Evolutionary conservation across 2,329 filamentous ascomycete species (phyloP), one percentile per base, ranked within the genome.

Genomic region (Akanthomyces lecanii): DNA sequence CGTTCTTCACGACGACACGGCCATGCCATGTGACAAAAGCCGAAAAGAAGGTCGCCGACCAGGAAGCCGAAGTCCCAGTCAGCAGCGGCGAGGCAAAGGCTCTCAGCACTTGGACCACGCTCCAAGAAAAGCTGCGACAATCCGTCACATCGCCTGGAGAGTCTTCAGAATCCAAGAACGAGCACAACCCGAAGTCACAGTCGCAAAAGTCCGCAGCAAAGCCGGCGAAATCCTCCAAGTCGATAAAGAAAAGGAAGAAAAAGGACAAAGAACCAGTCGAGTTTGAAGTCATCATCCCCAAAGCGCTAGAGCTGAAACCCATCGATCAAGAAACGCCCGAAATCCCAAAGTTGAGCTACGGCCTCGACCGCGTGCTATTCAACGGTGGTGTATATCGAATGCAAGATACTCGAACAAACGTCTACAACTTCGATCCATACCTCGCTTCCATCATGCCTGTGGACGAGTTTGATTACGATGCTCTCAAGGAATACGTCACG

Each of bases 361-460:
- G 90, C 7, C 80, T 97, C 38, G 91, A 96, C 65, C 84, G 92
- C 63, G 94, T 96, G n/a, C 79, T 99, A 3, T 99, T 99, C 82
- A 99, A 97, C 70, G 89, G 89, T 2, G 93, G 95, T 25, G 91
- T 97, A 44, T 97, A 97, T 73, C 88, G 91, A 57, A 83, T 99
- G 58, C 93, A 96, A 75, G 95, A 99, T 73, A 87, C 89, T 28
- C 85, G 91, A 63, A 92, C 94, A 45, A 84, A 87, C 21, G 92
- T 98, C 7, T 99, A 87, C 82, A 99, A 99, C 73, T 99, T 99
- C 70, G 94, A 99, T 72, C 95, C 96, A 0, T 97, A 97, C 71
- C 82, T 99, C 23, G 86, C 92, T 65, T 87, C 87, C 59, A 96
- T 99, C 69, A 98, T 98, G 92, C 93, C 95, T 2, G 88, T 95